phyloP scores from a whole-genome alignment of 257 asterid species.

The Lantana camara region DNA sequence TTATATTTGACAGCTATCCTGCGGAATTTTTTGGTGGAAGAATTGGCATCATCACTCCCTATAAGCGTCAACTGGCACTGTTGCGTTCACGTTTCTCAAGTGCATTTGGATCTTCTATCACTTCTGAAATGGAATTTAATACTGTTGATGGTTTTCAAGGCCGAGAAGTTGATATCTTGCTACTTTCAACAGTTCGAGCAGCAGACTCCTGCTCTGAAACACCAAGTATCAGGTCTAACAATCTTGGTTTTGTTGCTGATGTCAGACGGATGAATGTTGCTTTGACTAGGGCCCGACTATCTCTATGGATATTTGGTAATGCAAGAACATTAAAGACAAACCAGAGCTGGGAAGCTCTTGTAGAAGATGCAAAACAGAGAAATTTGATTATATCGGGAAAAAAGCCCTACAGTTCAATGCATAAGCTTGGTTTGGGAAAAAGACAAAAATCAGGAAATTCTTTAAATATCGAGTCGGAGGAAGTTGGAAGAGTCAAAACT shows the following conservation, averaged over 20 bases:
- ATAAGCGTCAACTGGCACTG: slow-evolving; percentile 77
- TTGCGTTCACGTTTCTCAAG: slow-evolving; percentile 75
- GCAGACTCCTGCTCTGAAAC: slow-evolving; percentile 53
- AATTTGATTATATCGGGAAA: slow-evolving; percentile 58
- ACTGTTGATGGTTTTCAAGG: slow-evolving; percentile 99
- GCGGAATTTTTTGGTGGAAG: slow-evolving; percentile 76
- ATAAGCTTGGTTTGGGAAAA: slow-evolving; percentile 33
- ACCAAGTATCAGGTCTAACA: slow-evolving; percentile 44
- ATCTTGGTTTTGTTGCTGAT: slow-evolving; percentile 94
- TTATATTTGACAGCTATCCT: slow-evolving; percentile 63
- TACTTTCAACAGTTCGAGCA: slow-evolving; percentile 96
- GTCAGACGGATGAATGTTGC: slow-evolving; percentile 99
- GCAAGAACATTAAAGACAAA: slow-evolving; percentile 72
- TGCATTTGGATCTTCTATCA: slow-evolving; percentile 83
- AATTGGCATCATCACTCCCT: slow-evolving; percentile 93
- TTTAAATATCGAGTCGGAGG: slow-evolving; percentile 38
- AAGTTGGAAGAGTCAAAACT: slow-evolving; percentile 37
- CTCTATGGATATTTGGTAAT: slow-evolving; percentile 91
- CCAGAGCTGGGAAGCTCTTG: slow-evolving; percentile 85
- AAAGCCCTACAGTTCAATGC: slow-evolving; percentile 70
- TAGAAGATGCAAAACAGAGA: slow-evolving; percentile 74
- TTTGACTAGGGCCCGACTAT: slow-evolving; percentile 86
- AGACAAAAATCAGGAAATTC: slow-evolving; percentile 39
- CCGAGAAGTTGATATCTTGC: slow-evolving; percentile 88
- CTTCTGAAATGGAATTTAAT: slow-evolving; percentile 89